Percentiles rank a stretch among this genome's conserved stretches.
phyloP scores from a whole-genome alignment of 169 alveolate genomes.

The Plasmodium vivax region DNA sequence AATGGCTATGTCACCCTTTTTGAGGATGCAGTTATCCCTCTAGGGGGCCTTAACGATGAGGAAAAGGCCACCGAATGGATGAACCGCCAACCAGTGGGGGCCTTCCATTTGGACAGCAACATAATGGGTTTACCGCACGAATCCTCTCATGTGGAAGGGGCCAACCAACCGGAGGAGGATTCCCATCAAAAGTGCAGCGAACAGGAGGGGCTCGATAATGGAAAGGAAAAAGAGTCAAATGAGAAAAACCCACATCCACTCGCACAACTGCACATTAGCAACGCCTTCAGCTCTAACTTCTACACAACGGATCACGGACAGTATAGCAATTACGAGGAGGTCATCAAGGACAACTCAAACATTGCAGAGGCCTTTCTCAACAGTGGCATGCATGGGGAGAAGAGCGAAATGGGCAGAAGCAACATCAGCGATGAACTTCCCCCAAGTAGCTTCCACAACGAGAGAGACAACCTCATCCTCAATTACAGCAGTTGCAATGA shows the following conservation, averaged over 20 bases:
- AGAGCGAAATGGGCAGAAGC: neutral
- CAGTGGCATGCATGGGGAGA: neutral
- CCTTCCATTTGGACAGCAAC: neutral
- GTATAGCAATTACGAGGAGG: slow-evolving; percentile 21
- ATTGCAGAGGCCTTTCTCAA: neutral
- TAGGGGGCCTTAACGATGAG: neutral
- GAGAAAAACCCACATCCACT: neutral
- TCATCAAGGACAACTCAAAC: neutral
- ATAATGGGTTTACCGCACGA: neutral
- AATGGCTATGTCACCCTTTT: neutral
- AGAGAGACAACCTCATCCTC: neutral
- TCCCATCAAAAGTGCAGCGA: neutral
- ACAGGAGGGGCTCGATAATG: neutral
- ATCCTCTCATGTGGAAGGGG: neutral
- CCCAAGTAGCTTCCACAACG: neutral
- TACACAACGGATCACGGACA: slow-evolving; percentile 2
- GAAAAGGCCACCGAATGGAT: neutral
- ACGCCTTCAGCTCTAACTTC: neutral
- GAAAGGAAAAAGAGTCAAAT: neutral
- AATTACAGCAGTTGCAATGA: neutral
- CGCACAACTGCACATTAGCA: neutral
- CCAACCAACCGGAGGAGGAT: neutral
- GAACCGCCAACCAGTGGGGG: neutral
- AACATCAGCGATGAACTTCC: neutral
- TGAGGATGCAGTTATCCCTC: neutral